phyloP scores from a whole-genome alignment of 2,329 filamentous ascomycete genomes.

The Albophoma yamanashiensis region DNA sequence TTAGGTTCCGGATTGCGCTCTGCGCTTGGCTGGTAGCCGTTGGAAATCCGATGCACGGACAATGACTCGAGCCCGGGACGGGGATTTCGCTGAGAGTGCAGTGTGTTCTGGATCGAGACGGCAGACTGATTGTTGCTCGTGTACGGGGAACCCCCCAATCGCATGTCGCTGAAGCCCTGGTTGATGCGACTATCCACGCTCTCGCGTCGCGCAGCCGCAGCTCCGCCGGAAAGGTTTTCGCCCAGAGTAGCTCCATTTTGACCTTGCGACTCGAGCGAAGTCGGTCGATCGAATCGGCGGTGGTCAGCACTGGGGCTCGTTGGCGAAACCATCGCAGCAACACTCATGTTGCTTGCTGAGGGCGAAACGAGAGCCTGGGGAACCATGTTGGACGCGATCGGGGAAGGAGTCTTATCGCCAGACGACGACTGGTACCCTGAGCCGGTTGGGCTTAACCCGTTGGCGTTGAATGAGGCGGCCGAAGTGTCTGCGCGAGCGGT shows the following conservation, averaged over 20 bases:
- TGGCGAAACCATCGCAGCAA: constrained; percentile 55
- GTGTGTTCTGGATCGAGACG: constrained; percentile 59
- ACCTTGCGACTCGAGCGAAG: constrained; percentile 21
- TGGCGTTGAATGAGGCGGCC: constrained; percentile 25
- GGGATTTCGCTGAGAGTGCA: constrained; percentile 56
- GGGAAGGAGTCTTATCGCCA: constrained; percentile 53
- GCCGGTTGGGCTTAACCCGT: constrained; percentile 28
- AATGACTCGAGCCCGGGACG: constrained; percentile 40
- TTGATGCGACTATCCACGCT: constrained; percentile 75
- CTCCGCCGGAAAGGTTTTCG: constrained; percentile 29
- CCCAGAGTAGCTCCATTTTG: constrained; percentile 18
- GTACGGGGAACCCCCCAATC: constrained; percentile 58
- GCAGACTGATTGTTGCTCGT: constrained; percentile 69
- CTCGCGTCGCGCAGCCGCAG: constrained; percentile 48
- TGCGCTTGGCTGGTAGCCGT: constrained; percentile 50
- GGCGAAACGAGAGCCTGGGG: constrained; percentile 46
- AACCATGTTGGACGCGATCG: constrained; percentile 38
- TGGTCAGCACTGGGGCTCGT: constrained; percentile 35
- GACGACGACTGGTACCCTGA: constrained; percentile 39
- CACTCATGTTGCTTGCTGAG: constrained; percentile 49
- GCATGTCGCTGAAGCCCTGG: constrained; percentile 57
- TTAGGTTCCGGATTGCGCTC: constrained; percentile 48
- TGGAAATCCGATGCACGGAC: constrained; percentile 50
- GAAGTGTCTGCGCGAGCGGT: constrained; percentile 21
- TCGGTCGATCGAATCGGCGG: constrained; percentile 32